phyloP scores from a whole-genome alignment of 176 grass and related monocot genomes.

The Ensete glaucum region DNA sequence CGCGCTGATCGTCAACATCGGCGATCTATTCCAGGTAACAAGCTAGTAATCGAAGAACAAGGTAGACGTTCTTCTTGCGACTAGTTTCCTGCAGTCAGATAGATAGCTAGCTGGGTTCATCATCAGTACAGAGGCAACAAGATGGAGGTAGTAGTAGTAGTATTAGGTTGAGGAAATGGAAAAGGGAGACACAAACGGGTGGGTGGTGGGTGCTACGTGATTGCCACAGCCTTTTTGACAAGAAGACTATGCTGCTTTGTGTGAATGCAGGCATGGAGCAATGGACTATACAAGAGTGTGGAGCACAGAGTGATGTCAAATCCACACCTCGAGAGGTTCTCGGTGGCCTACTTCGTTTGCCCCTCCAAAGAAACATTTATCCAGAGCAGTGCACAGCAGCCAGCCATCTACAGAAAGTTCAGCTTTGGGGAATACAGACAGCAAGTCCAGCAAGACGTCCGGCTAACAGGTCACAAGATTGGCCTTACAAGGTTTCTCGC shows the following conservation, averaged over 20 bases:
- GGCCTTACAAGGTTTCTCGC: constrained; percentile 63
- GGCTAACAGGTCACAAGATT: constrained; percentile 46
- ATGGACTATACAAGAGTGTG: constrained; percentile 77
- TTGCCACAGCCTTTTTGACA: not conserved
- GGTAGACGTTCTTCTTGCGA: not conserved
- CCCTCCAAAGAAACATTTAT: constrained; percentile 64
- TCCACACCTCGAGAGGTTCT: constrained; percentile 54
- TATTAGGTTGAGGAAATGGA: no score
- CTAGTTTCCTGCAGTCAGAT: no score
- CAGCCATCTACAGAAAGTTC: constrained; percentile 51
- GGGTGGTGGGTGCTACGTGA: no score
- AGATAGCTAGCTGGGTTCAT: no score
- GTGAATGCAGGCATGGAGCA: constrained; percentile 78
- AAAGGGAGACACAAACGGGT: no score
- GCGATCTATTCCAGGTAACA: constrained; percentile 84
- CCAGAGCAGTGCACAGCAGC: constrained; percentile 38
- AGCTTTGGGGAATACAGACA: constrained; percentile 79
- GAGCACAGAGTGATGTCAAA: constrained; percentile 72
- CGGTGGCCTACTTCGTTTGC: constrained; percentile 71
- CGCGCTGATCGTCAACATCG: constrained; percentile 81
- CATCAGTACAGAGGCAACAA: no score
- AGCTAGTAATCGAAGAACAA: not conserved
- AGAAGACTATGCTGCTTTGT: not conserved
- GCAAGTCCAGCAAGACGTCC: constrained; percentile 61
- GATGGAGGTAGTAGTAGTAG: no score